These are phyloP conservation scores for Boletus sp. DNA, from an alignment of 1,284 basidiomycete species.

Conservation along the genomic window DNA sequence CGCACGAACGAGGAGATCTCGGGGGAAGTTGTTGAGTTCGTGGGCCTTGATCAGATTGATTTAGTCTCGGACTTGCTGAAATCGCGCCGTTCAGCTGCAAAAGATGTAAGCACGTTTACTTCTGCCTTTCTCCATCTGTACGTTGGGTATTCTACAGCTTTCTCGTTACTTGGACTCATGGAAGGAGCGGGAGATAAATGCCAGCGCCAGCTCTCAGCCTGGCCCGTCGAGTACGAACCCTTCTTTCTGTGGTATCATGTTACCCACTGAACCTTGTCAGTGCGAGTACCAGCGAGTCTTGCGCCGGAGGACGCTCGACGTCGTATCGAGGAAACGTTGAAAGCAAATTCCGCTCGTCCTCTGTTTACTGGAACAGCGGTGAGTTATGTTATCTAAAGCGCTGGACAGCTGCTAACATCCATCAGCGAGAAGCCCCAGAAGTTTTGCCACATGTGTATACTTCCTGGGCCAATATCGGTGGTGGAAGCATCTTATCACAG, in stretches of 20 bases:
- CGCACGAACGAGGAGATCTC: constrained; percentile 69
- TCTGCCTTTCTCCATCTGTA: not conserved
- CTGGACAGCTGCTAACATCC: constrained; percentile 9
- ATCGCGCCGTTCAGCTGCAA: constrained; percentile 40
- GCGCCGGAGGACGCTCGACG: constrained; percentile 54
- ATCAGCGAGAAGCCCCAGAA: constrained; percentile 55
- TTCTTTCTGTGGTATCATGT: not conserved
- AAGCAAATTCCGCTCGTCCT: constrained; percentile 64
- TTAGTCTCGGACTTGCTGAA: constrained; percentile 55
- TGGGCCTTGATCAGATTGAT: constrained; percentile 86
- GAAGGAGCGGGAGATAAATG: not conserved
- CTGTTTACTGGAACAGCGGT: constrained; percentile 61
- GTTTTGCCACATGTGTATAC: constrained; percentile 90
- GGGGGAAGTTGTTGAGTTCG: constrained; percentile 72
- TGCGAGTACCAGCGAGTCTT: constrained; percentile 32
- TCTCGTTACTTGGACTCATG: constrained; percentile 9
- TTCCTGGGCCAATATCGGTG: constrained; percentile 45
- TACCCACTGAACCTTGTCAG: constrained; percentile 6
- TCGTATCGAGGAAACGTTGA: constrained; percentile 64
- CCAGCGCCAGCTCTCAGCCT: not conserved
- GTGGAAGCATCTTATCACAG: constrained; percentile 71
- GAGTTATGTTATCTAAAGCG: constrained; percentile 21
- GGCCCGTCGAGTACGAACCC: constrained; percentile 11
- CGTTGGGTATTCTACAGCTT: constrained; percentile 14
- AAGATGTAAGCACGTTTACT: constrained; percentile 37